Percentiles rank a stretch among this genome's conserved stretches.
These are phyloP conservation scores for Melaleuca quinquenervia DNA, from an alignment of 345 rosid genomes.

Conservation along the genomic window DNA sequence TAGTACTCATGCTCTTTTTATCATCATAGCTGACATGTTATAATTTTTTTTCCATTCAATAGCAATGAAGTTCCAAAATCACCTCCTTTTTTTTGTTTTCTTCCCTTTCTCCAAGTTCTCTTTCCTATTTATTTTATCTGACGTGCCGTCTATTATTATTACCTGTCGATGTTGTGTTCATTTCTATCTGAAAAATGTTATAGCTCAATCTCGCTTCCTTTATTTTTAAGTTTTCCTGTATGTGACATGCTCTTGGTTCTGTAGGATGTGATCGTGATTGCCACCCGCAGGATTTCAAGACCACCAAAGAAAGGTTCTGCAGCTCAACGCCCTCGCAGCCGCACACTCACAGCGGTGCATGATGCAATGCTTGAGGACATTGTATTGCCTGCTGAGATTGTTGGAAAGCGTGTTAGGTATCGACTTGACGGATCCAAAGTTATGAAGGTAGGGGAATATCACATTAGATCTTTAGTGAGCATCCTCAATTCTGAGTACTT, in stretches of 20 bases:
- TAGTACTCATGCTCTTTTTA: background rate
- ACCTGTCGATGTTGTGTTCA: background rate
- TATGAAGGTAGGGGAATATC: constrained; percentile 41
- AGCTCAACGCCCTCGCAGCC: constrained; percentile 79
- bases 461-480: background rate
- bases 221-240: background rate
- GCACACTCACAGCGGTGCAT: constrained; percentile 71
- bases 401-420: constrained; percentile 75
- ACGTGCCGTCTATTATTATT: background rate
- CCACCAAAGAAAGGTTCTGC: constrained; percentile 97
- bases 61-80: background rate
- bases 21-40: background rate
- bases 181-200: background rate
- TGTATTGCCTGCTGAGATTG: constrained; percentile 88
- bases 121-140: background rate
- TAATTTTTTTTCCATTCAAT: background rate
- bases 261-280: constrained; percentile 71
- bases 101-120: background rate
- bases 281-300: constrained; percentile 67
- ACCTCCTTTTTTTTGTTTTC: background rate
- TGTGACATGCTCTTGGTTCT: background rate
- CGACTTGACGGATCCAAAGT: constrained; percentile 76
- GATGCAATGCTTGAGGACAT: constrained; percentile 85
- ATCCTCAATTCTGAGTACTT: background rate
- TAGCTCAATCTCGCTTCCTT: background rate